Base-by-base conservation (phyloP, 768 basidiomycete genomes). In the Pulveroboletus sp. region DNA sequence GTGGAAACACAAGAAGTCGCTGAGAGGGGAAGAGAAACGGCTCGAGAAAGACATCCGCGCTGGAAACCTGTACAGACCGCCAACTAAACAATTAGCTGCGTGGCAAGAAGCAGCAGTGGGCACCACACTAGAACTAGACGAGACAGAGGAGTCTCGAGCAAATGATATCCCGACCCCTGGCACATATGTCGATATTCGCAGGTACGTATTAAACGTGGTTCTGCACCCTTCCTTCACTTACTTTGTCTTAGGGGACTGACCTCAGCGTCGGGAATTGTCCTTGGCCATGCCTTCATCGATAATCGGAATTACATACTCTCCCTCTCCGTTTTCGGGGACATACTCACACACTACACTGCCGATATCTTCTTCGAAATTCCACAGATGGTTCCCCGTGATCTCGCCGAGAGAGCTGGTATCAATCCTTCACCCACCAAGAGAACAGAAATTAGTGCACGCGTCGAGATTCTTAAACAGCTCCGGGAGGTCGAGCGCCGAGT, bases 321-420 rank as follows among this genome's bases (percentile, higher is more conserved):
- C 5, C 55, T 72, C 7, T 64, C 66, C 19, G 56, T 65, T 40
- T 51, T 56, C 3, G 87, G 87, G 5, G 80, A 84, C 47, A 42
- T 81, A 2, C 76, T 79, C 72, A 50, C 60, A 3, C 77, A 79
- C 49, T 56, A 68, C 16, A 69, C 69, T 11, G 57, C 70, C n/a
- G 85, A 90, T 50, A 69, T 86, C 56, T 71, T 75, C 58, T 87
- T 84, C 61, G 57, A 72, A 21, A 68, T 87, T n/a, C 85, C 85
- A 0, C 64, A 68, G n/a, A 73, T 85, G 57, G 67, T 80, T 21
- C 61, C 77, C 13, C 43, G 51, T 35, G 72, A 78, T 50, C 69
- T 82, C 8, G 69, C 74, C 1, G 53, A 54, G 31, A 73, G 80
- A 27, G 85, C 83, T 58, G 82, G 84, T 1, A 35, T 36, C 1